Conservation (phyloP, 495 filamentous ascomycete genomes). For the Neurospora hispaniola region DNA sequence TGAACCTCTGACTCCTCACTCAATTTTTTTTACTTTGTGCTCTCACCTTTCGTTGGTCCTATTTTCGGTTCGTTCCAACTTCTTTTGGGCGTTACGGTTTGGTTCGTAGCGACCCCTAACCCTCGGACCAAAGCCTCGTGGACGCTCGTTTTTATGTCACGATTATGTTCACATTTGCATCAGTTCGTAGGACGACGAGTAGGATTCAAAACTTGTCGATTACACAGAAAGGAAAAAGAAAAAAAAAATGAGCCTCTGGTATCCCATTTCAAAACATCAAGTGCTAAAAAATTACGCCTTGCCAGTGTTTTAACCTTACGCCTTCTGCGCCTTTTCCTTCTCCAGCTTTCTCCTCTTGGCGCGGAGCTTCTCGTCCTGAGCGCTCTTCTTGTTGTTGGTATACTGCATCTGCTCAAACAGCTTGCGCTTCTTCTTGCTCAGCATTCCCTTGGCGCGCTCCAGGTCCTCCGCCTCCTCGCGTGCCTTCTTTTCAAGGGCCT, state of each 20-base stretch:
- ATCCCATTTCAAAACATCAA: constrained; percentile 2
- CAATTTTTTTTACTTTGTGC: neutral
- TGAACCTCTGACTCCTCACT: neutral
- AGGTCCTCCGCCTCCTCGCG: constrained; percentile 71
- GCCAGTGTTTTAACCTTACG: constrained; percentile 6
- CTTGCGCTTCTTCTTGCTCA: constrained; percentile 85
- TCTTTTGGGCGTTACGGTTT: neutral
- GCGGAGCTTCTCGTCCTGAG: constrained; percentile 61
- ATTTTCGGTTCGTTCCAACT: neutral
- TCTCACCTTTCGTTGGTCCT: neutral
- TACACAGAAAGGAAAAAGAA: neutral
- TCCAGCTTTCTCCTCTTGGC: constrained; percentile 72
- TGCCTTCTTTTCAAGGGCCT: constrained; percentile 59
- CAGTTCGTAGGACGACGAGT: neutral
- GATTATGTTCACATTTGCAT: neutral
- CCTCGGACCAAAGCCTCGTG: neutral
- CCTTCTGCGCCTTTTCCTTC: constrained; percentile 17
- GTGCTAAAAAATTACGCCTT: constrained; percentile 19
- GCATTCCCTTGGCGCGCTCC: constrained; percentile 84
- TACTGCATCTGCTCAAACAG: constrained; percentile 86
- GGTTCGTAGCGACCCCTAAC: neutral
- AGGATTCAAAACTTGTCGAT: neutral
- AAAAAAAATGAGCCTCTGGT: neutral
- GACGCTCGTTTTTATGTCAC: neutral
- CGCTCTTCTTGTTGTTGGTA: constrained; percentile 73